Base-by-base conservation (phyloP, 805 yeast species). In the Lipomyces oligophaga region DNA sequence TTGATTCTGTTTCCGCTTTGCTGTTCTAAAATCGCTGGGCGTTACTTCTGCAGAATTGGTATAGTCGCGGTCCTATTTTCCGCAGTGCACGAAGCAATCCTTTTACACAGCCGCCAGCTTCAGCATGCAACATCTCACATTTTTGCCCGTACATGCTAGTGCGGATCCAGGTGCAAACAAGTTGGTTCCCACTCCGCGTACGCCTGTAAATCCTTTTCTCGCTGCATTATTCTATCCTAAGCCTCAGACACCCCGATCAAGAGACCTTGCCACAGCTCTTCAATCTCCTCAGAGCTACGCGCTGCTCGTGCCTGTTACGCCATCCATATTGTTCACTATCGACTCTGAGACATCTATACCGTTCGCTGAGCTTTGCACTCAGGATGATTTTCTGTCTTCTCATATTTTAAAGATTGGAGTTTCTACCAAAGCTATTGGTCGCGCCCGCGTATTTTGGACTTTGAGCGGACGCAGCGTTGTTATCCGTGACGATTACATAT, bases 221-320 rank as follows among this genome's bases (percentile, higher is more conserved):
- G 53, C 58, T n/a, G 46, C 57, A 22, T 26, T 54, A 8, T 47
- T 54, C 31, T 43, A 44, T 34, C 57, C 56, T 5, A 27, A 45
- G 7, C 51, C 52, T 13, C 15, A 27, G 6, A 26, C 43, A 5
- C 36, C 54, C 33, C 49, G 54, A 21, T 49, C 56, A 13, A 40
- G 53, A 16, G 58, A 54, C 24, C 36, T 54, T 13, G 31, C 36
- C n/a, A 22, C 40, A 13, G 55, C 58, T 5, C 37, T 54, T 6
- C 38, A 34, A 41, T 13, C 43, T 7, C 78, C 82, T 27, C 72
- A 69, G 24, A 75, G 74, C n/a, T 79, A 72, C 60, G 70, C 78
- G 3, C 60, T 84, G 10, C 59, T 84, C 13, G 78, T 81, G 1
- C 94, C 94, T 0, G 76, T 80, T 3, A 65, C 81, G 0, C 60